phyloP scores from a whole-genome alignment of 208 protist species.

The Leishmania turanica region DNA sequence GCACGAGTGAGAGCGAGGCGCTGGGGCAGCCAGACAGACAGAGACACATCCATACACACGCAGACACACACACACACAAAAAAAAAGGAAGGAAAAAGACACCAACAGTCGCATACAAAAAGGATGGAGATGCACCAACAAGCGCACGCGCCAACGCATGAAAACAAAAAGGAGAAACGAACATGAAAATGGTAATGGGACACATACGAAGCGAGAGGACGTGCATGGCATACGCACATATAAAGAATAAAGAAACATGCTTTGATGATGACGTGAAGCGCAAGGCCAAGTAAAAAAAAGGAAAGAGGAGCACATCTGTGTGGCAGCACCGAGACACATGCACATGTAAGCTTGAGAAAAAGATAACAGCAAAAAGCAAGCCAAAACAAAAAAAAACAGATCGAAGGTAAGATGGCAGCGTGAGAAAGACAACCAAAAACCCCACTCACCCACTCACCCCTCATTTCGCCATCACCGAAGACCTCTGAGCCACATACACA shows the following conservation, averaged over 20 bases:
- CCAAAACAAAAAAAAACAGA: background rate
- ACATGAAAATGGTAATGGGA: conserved; percentile 13
- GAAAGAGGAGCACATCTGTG: background rate
- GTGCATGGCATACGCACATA: background rate
- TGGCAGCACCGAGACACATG: background rate
- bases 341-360: background rate
- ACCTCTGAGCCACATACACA: background rate
- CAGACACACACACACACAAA: background rate
- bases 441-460: background rate
- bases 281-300: background rate
- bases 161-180: background rate
- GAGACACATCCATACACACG: background rate
- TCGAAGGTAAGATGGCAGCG: background rate
- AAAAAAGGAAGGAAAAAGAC: background rate
- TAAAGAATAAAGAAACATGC: background rate
- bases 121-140: background rate
- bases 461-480: background rate
- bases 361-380: background rate
- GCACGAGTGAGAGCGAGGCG: background rate
- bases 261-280: background rate
- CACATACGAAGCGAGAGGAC: background rate
- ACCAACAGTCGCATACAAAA: background rate
- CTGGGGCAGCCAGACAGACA: background rate
- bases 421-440: background rate
- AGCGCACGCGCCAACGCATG: background rate